Percentiles rank a stretch among this genome's conserved stretches.
Conservation (phyloP, 495 filamentous ascomycete species). For the Durotheca rogersii region DNA sequence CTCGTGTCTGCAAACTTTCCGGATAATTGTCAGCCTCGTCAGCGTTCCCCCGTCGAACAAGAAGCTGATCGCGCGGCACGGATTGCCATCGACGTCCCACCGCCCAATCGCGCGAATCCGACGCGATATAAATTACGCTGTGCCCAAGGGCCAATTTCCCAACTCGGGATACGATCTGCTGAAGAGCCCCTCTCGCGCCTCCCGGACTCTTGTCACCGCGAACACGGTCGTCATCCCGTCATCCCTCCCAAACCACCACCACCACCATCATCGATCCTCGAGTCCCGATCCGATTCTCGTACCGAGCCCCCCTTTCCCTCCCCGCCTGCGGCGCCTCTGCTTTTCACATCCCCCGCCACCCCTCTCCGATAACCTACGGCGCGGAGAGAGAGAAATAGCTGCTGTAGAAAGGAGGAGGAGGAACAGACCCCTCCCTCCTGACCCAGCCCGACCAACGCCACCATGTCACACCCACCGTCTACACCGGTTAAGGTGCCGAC, state of each 20-base stretch:
- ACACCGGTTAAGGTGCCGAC: conserved; percentile 55
- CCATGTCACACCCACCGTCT: conserved; percentile 46
- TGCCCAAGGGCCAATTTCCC: no score
- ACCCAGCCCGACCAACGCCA: conserved; percentile 5
- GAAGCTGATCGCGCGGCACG: neutral
- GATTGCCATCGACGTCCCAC: neutral
- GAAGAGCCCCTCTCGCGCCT: neutral
- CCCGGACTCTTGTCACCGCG: no score
- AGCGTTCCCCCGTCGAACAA: conserved; percentile 1
- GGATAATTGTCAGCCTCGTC: conserved; percentile 29
- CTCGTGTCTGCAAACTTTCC: conserved; percentile 29
- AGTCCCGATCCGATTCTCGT: no score
- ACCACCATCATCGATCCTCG: neutral
- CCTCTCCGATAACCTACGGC: neutral
- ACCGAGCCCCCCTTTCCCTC: no score
- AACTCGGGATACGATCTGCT: neutral
- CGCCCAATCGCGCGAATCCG: neutral
- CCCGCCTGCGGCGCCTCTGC: no score
- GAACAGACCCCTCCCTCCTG: neutral
- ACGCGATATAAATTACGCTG: no score
- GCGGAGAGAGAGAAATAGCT: neutral
- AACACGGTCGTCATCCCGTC: no score
- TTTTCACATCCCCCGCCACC: neutral
- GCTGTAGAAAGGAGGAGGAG: neutral
- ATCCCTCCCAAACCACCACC: neutral